Evolutionary conservation across 2,329 filamentous ascomycete genomes (phyloP).

Genomic region (Alternaria gansuensis): DNA sequence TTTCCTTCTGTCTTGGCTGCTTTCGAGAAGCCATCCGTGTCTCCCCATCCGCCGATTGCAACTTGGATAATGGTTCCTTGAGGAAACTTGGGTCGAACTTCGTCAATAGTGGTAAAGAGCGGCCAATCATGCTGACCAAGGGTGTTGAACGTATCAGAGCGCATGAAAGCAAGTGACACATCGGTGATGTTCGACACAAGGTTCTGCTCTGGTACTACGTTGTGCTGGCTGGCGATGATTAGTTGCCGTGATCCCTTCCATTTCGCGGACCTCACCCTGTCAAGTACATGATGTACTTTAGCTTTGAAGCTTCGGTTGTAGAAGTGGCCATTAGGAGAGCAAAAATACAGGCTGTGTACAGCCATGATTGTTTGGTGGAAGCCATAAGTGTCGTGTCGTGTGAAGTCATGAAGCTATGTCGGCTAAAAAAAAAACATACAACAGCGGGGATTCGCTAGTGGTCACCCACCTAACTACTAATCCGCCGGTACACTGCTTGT

Average conservation of each 20-base stretch:
- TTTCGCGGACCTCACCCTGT: neutral
- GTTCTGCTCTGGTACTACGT: slow-evolving; percentile 33
- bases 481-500: neutral
- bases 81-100: slow-evolving; percentile 57
- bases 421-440: neutral
- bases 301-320: neutral
- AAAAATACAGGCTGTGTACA: neutral
- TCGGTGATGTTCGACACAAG: slow-evolving; percentile 38
- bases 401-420: no score
- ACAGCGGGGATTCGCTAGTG: neutral
- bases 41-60: slow-evolving; percentile 78
- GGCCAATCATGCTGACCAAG: slow-evolving; percentile 33
- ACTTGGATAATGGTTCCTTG: slow-evolving; percentile 56
- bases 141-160: slow-evolving; percentile 40
- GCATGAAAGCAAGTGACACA: slow-evolving; percentile 47
- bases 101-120: slow-evolving; percentile 39
- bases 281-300: slow-evolving; percentile 10
- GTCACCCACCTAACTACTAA: neutral
- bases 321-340: neutral
- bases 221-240: slow-evolving; percentile 35
- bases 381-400: neutral
- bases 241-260: neutral
- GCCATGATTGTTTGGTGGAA: neutral
- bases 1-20: slow-evolving; percentile 64
- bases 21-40: slow-evolving; percentile 68